Percentiles rank a stretch among this genome's conserved stretches.
These are phyloP conservation scores for Geotrichum ghanense DNA, from an alignment of 805 yeast species.

Conservation along the genomic window DNA sequence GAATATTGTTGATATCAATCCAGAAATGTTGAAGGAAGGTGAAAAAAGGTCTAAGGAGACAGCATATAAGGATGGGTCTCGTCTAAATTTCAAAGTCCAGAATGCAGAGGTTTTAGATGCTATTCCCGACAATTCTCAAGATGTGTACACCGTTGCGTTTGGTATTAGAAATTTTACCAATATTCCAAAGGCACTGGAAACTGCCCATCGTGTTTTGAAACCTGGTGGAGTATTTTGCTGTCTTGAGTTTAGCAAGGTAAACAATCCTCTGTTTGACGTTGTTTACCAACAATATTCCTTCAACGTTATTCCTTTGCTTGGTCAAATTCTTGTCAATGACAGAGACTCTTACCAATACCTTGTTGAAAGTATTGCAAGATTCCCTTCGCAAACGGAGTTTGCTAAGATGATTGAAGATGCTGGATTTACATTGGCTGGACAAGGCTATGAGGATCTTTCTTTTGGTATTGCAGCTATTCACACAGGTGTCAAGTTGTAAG, in stretches of 20 bases:
- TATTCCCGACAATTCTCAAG: conserved; percentile 80
- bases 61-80: conserved; percentile 46
- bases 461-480: conserved; percentile 95
- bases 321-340: conserved; percentile 90
- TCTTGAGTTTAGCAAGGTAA: conserved; percentile 87
- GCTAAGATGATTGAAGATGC: conserved; percentile 88
- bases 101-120: conserved; percentile 85
- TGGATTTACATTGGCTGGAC: conserved; percentile 82
- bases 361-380: conserved; percentile 85
- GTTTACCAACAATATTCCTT: conserved; percentile 83
- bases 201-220: conserved; percentile 91
- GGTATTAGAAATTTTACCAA: conserved; percentile 96
- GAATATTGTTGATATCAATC: conserved; percentile 90
- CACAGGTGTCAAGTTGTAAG: conserved; percentile 75
- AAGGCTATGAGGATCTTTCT: conserved; percentile 88
- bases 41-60: conserved; percentile 54
- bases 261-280: conserved; percentile 61
- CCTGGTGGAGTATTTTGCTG: conserved; percentile 99
- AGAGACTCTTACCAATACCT: conserved; percentile 92
- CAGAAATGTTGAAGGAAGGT: conserved; percentile 94
- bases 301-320: conserved; percentile 82
- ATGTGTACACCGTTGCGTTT: conserved; percentile 91
- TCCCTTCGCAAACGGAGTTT: conserved; percentile 88
- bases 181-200: conserved; percentile 82
- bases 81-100: conserved; percentile 77